Base-by-base conservation (phyloP, 805 yeast species). In the Maudiozyma serrabonitensis region DNA sequence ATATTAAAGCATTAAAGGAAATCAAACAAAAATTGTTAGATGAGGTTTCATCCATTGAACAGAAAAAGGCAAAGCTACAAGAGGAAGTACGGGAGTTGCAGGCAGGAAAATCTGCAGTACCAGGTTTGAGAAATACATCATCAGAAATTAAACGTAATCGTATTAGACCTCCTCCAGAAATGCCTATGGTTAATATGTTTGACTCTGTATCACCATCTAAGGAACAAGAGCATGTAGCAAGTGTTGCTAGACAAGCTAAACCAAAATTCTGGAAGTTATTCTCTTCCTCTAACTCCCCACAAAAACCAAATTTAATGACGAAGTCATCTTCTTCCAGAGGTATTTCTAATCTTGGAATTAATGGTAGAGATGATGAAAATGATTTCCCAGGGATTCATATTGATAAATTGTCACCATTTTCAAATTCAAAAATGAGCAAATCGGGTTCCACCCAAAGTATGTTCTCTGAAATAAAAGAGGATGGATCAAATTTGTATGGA, bases 241-340 rank as follows among this genome's bases (percentile, higher is more conserved):
- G 60, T 46, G 54, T 57, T 8, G 61, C 50, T 28, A 56, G 59
- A 43, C 55, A 57, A 41, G 50, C 57, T n/a, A 63, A 61, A 47
- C 66, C 67, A 6, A 59, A 58, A 49, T 67, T 67, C 47, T 67
- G 70, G 70, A 67, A 64, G 45, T 51, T 61, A 5, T 66, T 67
- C 39, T 57, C 61, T 16, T 39, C 55, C 16, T 46, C 56, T 13
- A 19, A 45, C 8, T 47, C 46, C 41, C 37, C 53, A 16, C 41
- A 37, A 13, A 16, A 43, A 15, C 32, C 31, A n/a, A 7, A 40
- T 3, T 34, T 39, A n/a, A 1, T 21, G 2, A 18, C 26, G 2
- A 41, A 31, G 21, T 37, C 49, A 19, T 37, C 32, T 8, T 16
- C 50, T 18, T 15, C 54, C 32, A 45, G 15, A 39, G 28, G n/a